Evolutionary conservation across 768 basidiomycete species (phyloP), one percentile per base, ranked within the genome.

Genomic region (Serendipita sp.): DNA sequence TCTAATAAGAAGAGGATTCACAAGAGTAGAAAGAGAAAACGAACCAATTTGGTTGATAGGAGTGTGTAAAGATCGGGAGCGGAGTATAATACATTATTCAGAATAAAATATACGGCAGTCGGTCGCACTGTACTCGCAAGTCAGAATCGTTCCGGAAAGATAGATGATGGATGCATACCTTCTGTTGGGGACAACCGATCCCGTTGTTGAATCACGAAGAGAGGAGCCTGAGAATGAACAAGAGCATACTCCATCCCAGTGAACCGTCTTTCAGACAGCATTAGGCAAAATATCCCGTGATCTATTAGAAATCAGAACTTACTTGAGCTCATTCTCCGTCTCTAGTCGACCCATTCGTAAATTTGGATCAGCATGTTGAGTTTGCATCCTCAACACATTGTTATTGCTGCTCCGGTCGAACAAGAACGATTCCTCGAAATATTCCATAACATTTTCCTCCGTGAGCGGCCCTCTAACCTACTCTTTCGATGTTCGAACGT

Each of bases 341-440:
- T 79, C 76, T 64, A 91, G 75, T 53, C 52, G 16, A 29, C 52
- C 31, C 52, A 53, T 53, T 15, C 52, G 52, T 16, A 11, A 53
- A 31, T 53, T 53, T 53, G 52, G 52, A n/a, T 86, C 89, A 0
- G 87, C 87, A 70, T 90, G 86, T 76, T 87, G 85, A 0, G 89
- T 93, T 73, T 95, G 92, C 92, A 95, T 95, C 69, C 91, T 86
- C 48, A 95, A 76, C 34, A 88, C 84, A 69, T 92, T 88, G 73
- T 95, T 95, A 73, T 87, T 93, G 75, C 88, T 91, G 74, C 89
- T 87, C 73, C 90, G 90, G 75, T 94, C 91, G 72, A 91, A 95
- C 76, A 92, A 94, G 83, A 91, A 91, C 33, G 90, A 92, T 0
- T 83, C 83, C 11, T 86, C 78, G 72, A 95, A 95, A 76, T 94